phyloP scores from a whole-genome alignment of 345 rosid species.

The Sisymbrium irio region DNA sequence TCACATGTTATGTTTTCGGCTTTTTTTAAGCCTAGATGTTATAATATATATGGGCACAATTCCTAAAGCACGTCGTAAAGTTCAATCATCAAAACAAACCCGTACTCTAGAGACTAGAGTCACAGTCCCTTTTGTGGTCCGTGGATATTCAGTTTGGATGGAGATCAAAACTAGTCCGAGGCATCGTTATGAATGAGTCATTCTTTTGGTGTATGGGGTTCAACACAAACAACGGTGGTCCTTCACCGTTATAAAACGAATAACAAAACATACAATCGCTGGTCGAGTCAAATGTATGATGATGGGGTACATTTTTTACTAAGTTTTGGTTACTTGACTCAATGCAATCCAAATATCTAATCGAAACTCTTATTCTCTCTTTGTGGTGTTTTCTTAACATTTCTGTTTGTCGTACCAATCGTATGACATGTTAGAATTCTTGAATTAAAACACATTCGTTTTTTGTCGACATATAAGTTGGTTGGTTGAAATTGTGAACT shows the following conservation, averaged over 20 bases:
- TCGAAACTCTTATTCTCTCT: background rate
- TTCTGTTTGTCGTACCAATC: background rate
- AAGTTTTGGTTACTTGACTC: background rate
- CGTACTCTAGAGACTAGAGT: background rate
- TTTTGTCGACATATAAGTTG: slow-evolving; percentile 13
- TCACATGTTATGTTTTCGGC: slow-evolving; percentile 34
- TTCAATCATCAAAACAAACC: background rate
- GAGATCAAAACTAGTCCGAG: background rate
- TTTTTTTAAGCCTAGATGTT: background rate
- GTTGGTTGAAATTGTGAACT: background rate
- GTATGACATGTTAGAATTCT: background rate
- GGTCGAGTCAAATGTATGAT: background rate
- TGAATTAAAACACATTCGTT: background rate
- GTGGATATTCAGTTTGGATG: background rate
- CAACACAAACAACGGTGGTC: background rate
- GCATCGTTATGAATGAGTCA: background rate
- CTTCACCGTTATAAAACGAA: too few species aligned
- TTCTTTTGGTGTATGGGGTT: background rate
- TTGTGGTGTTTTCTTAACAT: background rate
- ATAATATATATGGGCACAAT: slow-evolving; percentile 20
- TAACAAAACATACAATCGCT: background rate
- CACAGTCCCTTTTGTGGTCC: background rate
- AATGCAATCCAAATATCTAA: background rate
- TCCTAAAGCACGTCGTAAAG: slow-evolving; percentile 19
- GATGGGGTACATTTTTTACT: background rate